phyloP scores from a whole-genome alignment of 2,329 filamentous ascomycete species.

The Ascochyta pisi region DNA sequence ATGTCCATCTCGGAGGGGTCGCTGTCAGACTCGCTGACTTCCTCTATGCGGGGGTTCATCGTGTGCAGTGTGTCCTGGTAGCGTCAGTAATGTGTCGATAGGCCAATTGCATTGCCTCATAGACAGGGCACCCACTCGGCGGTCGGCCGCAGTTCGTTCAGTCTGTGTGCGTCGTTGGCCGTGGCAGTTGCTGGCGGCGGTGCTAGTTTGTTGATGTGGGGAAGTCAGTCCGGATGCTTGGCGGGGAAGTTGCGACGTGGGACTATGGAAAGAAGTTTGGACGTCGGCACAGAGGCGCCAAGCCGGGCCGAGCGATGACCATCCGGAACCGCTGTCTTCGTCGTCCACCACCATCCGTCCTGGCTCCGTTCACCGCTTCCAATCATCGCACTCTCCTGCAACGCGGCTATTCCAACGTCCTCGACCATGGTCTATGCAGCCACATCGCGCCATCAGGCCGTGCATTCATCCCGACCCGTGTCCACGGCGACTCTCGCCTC shows the following conservation, averaged over 20 bases:
- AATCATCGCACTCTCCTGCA: slow-evolving; percentile 15
- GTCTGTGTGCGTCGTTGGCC: not conserved
- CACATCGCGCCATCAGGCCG: slow-evolving; percentile 13
- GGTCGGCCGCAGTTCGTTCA: not conserved
- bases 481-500: slow-evolving; percentile 5
- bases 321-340: slow-evolving; percentile 5
- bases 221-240: slow-evolving; percentile 13
- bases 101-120: not conserved
- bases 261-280: slow-evolving; percentile 8
- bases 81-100: not conserved
- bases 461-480: slow-evolving; percentile 4
- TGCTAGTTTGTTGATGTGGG: slow-evolving; percentile 20
- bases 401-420: slow-evolving; percentile 16
- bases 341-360: not conserved
- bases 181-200: slow-evolving; percentile 6
- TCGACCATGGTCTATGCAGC: slow-evolving; percentile 16
- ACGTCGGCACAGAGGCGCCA: not conserved
- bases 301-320: slow-evolving; percentile 14
- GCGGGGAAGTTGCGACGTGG: slow-evolving; percentile 19
- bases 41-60: slow-evolving; percentile 81
- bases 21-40: slow-evolving; percentile 82
- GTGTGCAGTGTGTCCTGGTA: slow-evolving; percentile 11
- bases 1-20: slow-evolving; percentile 75
- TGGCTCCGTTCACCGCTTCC: slow-evolving; percentile 13
- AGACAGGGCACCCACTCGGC: not conserved